These are phyloP conservation scores for Diaporthe destruens DNA, from an alignment of 2,329 filamentous ascomycete genomes.

Conservation along the genomic window DNA sequence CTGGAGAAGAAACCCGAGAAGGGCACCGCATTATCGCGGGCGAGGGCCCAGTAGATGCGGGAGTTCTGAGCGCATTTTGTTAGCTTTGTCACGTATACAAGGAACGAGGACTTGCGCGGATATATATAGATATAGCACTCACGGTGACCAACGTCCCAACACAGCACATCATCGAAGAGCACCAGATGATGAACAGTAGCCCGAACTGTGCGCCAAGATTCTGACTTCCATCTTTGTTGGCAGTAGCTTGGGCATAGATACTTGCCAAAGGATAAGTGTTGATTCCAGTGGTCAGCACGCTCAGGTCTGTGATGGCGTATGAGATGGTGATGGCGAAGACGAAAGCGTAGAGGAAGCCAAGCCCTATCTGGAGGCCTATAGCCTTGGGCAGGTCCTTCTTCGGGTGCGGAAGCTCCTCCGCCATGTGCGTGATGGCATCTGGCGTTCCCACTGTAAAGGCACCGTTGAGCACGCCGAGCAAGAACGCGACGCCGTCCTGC, in stretches of 20 bases:
- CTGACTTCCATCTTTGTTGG: conserved; percentile 55
- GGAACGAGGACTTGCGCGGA: neutral
- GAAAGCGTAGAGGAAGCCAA: conserved; percentile 62
- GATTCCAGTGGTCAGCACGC: conserved; percentile 62
- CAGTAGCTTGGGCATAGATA: conserved; percentile 71
- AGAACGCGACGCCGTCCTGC: conserved; percentile 72
- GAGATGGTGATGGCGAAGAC: conserved; percentile 63
- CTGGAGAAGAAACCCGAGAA: conserved; percentile 64
- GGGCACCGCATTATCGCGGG: conserved; percentile 72
- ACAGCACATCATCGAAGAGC: conserved; percentile 62
- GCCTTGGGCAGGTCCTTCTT: conserved; percentile 62
- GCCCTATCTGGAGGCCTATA: conserved; percentile 62
- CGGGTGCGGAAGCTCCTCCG: conserved; percentile 68
- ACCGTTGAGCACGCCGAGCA: conserved; percentile 75
- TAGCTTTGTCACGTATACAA: neutral
- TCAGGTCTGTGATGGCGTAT: conserved; percentile 69
- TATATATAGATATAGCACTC: conserved; percentile 39
- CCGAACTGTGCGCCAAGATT: conserved; percentile 68
- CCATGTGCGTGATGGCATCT: conserved; percentile 72
- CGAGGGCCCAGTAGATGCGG: conserved; percentile 63
- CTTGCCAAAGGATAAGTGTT: conserved; percentile 72
- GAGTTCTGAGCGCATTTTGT: conserved; percentile 41
- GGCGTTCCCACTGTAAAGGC: conserved; percentile 73
- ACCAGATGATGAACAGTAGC: conserved; percentile 68
- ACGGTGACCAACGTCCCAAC: conserved; percentile 65